Base-by-base conservation (phyloP, 805 yeast genomes). In the Priceomyces melissophilus region DNA sequence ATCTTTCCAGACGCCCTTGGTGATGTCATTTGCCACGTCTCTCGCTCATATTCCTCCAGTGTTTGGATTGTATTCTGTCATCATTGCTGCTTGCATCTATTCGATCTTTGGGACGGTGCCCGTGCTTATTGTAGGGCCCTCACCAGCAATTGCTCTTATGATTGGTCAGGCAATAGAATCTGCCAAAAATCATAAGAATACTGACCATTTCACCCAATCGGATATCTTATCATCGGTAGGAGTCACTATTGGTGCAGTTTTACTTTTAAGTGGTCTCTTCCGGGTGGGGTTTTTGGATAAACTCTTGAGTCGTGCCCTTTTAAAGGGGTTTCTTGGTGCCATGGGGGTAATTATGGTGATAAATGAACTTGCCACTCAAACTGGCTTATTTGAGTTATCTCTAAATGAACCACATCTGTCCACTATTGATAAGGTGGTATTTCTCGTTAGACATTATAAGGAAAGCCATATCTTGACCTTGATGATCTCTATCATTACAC, bases 101-200 rank as follows among this genome's bases (percentile, higher is more conserved):
- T 73, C 87, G 5, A 45, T 88, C 3, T 70, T 88, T 44, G 96
- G 96, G 0, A 78, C 93, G 0, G 95, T 88, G 1, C 96, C 96
- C 0, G 83, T 82, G 44, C 79, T 89, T 84, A 81, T 88, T 30
- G 95, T 89, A 13, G 96, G 96, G 0, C 96, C 96, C 1, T 95
- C 89, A 59, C 90, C 91, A 13, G 90, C 96, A 0, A 80, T 87
- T 7, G 86, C 95, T 0, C 68, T 90, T 51, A 80, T 89, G 10
- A 81, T 85, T 17, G 96, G 96, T 1, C 91, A 84, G 51, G 79
- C 84, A 0, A 78, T 87, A 8, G 84, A 82, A 39, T 26, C 34
- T 3, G 37, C 59, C 5, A 34, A 46, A 12, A 54, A 55, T 30
- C 46, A 48, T 11, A 44, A 77, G 73, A n/a, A 58, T 72, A 35